A percentile compares a stretch with the other conserved stretches of the same genome.
These are phyloP conservation scores for Krasilnikovozyma curviuscula DNA, from an alignment of 768 basidiomycete species.

Conservation along the genomic window DNA sequence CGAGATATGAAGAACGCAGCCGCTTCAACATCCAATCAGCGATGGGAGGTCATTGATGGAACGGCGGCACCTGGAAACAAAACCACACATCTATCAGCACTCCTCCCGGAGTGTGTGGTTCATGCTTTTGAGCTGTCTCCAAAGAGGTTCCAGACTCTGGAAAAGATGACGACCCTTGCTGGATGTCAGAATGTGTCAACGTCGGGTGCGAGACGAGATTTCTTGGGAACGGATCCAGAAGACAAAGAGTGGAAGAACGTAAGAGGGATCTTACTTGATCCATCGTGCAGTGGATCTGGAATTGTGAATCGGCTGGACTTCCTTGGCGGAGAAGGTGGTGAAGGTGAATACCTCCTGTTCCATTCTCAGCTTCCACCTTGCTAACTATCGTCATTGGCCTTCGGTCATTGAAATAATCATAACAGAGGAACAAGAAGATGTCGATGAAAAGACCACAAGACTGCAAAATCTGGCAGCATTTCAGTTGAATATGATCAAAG, in stretches of 20 bases:
- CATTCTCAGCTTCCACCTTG: not conserved
- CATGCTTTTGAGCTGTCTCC: slow-evolving; percentile 72
- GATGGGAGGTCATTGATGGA: slow-evolving; percentile 56
- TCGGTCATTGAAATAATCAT: slow-evolving; percentile 4
- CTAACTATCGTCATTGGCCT: not conserved
- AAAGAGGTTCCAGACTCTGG: slow-evolving; percentile 60
- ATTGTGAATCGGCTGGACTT: slow-evolving; percentile 79
- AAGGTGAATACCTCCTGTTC: slow-evolving; percentile 15
- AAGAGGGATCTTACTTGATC: slow-evolving; percentile 56
- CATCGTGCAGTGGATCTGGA: slow-evolving; percentile 88
- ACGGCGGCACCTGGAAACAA: slow-evolving; percentile 97
- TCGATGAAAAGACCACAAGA: slow-evolving; percentile 40
- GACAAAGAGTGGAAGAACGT: slow-evolving; percentile 43
- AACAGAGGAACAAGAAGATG: slow-evolving; percentile 35
- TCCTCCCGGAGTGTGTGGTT: slow-evolving; percentile 48
- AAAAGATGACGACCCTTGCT: slow-evolving; percentile 67
- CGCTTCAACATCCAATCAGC: not conserved
- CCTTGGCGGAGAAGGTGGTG: slow-evolving; percentile 56
- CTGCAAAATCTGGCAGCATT: slow-evolving; percentile 68
- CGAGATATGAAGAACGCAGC: slow-evolving; percentile 16
- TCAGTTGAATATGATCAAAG: slow-evolving; percentile 60
- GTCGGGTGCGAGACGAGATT: slow-evolving; percentile 34
- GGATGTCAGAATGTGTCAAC: slow-evolving; percentile 38
- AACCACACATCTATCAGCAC: slow-evolving; percentile 75
- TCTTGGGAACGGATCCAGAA: slow-evolving; percentile 52